Conservation (phyloP, 2,329 filamentous ascomycete genomes). For the Geosmithia putterillii region DNA sequence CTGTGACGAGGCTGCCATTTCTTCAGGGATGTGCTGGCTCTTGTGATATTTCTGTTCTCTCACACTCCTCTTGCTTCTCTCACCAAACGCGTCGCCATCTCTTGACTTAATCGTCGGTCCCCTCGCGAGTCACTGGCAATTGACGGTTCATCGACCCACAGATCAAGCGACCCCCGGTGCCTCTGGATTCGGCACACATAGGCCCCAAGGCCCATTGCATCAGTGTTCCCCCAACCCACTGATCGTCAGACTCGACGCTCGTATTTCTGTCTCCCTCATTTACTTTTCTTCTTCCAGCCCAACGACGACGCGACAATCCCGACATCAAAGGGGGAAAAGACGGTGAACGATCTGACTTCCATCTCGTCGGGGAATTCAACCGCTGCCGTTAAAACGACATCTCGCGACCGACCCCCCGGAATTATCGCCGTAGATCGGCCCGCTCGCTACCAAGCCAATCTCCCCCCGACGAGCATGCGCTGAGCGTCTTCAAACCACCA, state of each 20-base stretch:
- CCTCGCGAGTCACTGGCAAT: not conserved
- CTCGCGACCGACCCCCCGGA: not conserved
- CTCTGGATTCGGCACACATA: no score
- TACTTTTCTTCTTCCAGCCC: not conserved
- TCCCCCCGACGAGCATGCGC: not conserved
- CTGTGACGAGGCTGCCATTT: not conserved
- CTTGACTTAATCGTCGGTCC: not conserved
- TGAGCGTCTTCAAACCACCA: not conserved
- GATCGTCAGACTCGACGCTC: not conserved
- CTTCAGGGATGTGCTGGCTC: not conserved
- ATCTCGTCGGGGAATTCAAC: not conserved
- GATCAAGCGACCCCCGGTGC: not conserved
- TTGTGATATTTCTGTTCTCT: not conserved
- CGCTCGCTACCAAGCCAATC: not conserved
- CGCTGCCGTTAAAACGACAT: not conserved
- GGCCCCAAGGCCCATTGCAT: not conserved
- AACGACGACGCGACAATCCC: not conserved
- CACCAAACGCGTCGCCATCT: not conserved
- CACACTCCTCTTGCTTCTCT: not conserved
- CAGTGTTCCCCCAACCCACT: not conserved
- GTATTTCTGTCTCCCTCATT: not conserved
- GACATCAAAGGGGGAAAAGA: not conserved
- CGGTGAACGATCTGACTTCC: not conserved
- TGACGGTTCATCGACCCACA: not conserved
- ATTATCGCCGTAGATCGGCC: not conserved